Conservation (phyloP, 257 asterid genomes). For the Petunia axillaris region DNA sequence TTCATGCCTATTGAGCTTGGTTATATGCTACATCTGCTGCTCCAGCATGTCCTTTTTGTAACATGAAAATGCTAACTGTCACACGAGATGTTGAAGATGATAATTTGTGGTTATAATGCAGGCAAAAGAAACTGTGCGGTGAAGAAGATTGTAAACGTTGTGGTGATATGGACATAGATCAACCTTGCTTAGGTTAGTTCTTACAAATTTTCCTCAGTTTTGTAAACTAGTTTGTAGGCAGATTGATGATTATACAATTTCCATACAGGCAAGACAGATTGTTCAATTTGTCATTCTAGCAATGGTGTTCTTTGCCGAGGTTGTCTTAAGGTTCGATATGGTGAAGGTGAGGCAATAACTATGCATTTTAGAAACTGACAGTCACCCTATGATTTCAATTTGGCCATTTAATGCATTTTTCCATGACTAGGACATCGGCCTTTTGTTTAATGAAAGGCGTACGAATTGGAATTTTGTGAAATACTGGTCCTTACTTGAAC, state of each 20-base stretch:
- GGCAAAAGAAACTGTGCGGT: slow-evolving; percentile 88
- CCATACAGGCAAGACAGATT: slow-evolving; percentile 80
- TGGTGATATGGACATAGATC: slow-evolving; percentile 61
- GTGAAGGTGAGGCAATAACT: slow-evolving; percentile 71
- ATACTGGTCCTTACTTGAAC: not conserved
- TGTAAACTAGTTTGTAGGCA: slow-evolving; percentile 31
- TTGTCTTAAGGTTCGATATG: slow-evolving; percentile 80
- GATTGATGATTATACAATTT: slow-evolving; percentile 34
- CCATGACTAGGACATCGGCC: too few species aligned
- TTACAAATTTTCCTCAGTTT: slow-evolving; percentile 7
- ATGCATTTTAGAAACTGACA: not conserved
- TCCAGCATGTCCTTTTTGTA: not conserved
- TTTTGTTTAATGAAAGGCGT: not conserved
- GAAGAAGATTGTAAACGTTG: slow-evolving; percentile 89
- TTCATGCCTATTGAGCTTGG: not conserved
- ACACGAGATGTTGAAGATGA: not conserved
- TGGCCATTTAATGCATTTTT: too few species aligned
- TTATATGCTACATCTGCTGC: not conserved
- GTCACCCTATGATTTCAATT: not conserved
- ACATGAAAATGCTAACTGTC: not conserved
- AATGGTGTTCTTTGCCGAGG: slow-evolving; percentile 79
- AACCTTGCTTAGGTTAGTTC: slow-evolving; percentile 73
- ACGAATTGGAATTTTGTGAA: not conserved
- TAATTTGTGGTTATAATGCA: slow-evolving; percentile 30
- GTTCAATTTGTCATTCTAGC: slow-evolving; percentile 78